Evolutionary conservation across 176 grass and related monocot genomes (phyloP).

Genomic region (Sorghum bicolor): Sorghum_bicolor_NCBIv3 NC_012871.2:61130001-61130500

Average conservation of each 20-base stretch:
- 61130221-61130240: slow-evolving; percentile 60
- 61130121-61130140: not conserved
- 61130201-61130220: slow-evolving; percentile 22
- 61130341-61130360: no score
- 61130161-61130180: not conserved
- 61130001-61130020: not conserved
- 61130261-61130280: slow-evolving; percentile 70
- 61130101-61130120: not conserved
- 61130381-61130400: no score
- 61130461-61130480: no score
- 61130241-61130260: slow-evolving; percentile 65
- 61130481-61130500: no score
- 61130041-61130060: not conserved
- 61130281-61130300: slow-evolving; percentile 67
- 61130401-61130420: no score
- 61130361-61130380: no score
- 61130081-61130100: not conserved
- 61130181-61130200: slow-evolving; percentile 2
- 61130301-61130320: slow-evolving; percentile 31
- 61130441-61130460: no score
- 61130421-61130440: no score
- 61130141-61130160: not conserved
- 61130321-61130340: slow-evolving; percentile 3
- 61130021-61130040: not conserved
- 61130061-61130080: not conserved